Base-by-base conservation (phyloP, 768 basidiomycete species). In the Cyathus striatus region DNA sequence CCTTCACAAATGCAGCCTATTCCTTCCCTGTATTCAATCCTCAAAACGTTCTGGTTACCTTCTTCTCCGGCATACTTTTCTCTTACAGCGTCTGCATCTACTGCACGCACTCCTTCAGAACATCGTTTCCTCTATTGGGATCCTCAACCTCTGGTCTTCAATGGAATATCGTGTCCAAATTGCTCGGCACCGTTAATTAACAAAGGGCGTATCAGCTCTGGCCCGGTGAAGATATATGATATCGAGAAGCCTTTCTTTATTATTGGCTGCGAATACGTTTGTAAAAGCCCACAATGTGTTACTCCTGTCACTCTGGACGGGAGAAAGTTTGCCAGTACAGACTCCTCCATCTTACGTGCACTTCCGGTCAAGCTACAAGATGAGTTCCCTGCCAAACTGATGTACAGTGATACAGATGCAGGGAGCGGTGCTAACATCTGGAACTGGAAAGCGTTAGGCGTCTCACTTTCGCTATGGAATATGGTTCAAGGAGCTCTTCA, bases 51-150 rank as follows among this genome's bases (percentile, higher is more conserved):
- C 50, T 90, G 88, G 88, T 69, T 90, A 12, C 87, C 87, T 0
- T 80, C 79, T 0, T 87, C 86, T 0, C 86, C 88, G 0, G 70
- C 80, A 0, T 90, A 87, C 54, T 86, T 88, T 50, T 78, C 81
- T 0, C 69, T 88, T 27, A 88, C 86, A 7, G 83, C 84, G 20
- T 86, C 85, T 1, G 74, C 83, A 1, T 78, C 79, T 7, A 76
- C 73, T 5, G 69, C 81, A 9, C 79, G 85, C 27, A 83, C 78
- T 0, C 79, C 83, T 2, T 81, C 83, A 5, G 80, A 86, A 42
- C 82, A 89, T 49, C 78, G 76, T 3, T 90, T 90, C 62, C 65
- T 90, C n/a, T 90, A 86, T 51, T 90, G 88, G 88, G 88, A 90
- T 47, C 88, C 88, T 0, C 80, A 82, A 38, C 84, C 87, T 1